These are phyloP conservation scores for Quercus variabilis DNA, from an alignment of 306 rosid genomes.

Conservation along the genomic window DNA sequence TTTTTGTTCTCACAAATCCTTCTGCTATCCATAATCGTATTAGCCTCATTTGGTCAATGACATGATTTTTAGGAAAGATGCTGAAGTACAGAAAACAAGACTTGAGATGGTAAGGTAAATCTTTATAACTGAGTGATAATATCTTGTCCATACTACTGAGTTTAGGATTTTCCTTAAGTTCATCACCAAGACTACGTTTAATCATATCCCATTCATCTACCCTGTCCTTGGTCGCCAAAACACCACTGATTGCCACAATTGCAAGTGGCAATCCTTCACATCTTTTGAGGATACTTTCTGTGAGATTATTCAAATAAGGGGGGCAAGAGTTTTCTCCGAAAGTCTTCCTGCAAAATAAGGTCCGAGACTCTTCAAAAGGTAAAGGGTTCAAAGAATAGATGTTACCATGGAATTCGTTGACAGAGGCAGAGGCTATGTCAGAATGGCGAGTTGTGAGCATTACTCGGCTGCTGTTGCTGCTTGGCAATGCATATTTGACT, in stretches of 20 bases:
- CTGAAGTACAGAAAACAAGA: neutral
- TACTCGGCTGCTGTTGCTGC: conserved; percentile 43
- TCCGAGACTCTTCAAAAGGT: conserved; percentile 39
- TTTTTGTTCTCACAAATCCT: conserved; percentile 7
- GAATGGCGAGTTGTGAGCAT: conserved; percentile 49
- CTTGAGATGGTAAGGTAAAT: neutral
- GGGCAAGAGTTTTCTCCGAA: conserved; percentile 45
- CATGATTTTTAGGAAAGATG: neutral
- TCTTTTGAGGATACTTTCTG: conserved; percentile 22
- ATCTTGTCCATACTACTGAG: neutral
- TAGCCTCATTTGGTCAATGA: neutral
- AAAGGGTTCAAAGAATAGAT: conserved; percentile 38
- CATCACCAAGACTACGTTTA: neutral
- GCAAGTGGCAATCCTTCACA: conserved; percentile 58
- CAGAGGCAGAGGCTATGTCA: conserved; percentile 39
- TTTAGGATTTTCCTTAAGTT: neutral
- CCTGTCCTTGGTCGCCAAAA: conserved; percentile 31
- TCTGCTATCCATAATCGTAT: conserved; percentile 23
- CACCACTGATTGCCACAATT: conserved; percentile 51
- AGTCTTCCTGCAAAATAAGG: conserved; percentile 45
- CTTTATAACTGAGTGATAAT: neutral
- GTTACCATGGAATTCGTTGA: conserved; percentile 29
- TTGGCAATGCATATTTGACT: conserved; percentile 39
- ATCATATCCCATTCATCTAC: conserved; percentile 43
- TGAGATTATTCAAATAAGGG: conserved; percentile 28